phyloP scores from a whole-genome alignment of 805 yeast genomes.

The Clavispora vitiphila region DNA sequence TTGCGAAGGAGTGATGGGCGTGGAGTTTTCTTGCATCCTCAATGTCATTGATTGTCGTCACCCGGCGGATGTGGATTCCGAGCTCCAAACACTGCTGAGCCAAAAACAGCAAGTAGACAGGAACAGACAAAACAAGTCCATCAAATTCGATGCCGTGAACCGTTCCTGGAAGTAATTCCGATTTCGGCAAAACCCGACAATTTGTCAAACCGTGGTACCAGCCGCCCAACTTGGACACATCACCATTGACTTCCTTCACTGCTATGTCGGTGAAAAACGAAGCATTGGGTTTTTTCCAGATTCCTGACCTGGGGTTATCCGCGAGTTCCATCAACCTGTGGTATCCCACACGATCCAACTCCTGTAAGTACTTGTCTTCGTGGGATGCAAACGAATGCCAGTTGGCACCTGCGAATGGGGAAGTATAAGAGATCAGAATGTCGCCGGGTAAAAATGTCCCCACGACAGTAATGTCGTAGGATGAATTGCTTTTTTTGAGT shows the following conservation, averaged over 20 bases:
- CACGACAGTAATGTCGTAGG: constrained; percentile 25
- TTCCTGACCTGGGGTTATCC: constrained; percentile 45
- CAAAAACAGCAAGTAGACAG: constrained; percentile 51
- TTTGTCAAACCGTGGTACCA: constrained; percentile 49
- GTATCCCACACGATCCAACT: constrained; percentile 47
- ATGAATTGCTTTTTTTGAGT: constrained; percentile 15
- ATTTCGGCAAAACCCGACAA: constrained; percentile 25
- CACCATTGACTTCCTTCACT: constrained; percentile 6
- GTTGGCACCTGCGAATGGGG: constrained; percentile 71
- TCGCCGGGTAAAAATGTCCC: constrained; percentile 53
- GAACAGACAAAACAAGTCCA: constrained; percentile 56
- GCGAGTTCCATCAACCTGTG: constrained; percentile 43
- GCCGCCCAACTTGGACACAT: constrained; percentile 13
- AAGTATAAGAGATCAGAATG: constrained; percentile 44
- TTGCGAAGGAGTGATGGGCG: constrained; percentile 24
- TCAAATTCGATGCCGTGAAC: constrained; percentile 44
- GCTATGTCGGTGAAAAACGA: constrained; percentile 10
- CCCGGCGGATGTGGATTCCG: constrained; percentile 48
- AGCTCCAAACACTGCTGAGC: constrained; percentile 38
- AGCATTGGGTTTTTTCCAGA: constrained; percentile 13
- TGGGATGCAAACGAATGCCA: constrained; percentile 56
- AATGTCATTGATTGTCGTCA: constrained; percentile 33
- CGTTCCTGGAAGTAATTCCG: constrained; percentile 39
- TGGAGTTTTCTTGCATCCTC: constrained; percentile 39
- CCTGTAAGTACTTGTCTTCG: constrained; percentile 24